These are phyloP conservation scores for Micractinium conductrix DNA, from an alignment of 139 green algal species.

Conservation along the genomic window DNA sequence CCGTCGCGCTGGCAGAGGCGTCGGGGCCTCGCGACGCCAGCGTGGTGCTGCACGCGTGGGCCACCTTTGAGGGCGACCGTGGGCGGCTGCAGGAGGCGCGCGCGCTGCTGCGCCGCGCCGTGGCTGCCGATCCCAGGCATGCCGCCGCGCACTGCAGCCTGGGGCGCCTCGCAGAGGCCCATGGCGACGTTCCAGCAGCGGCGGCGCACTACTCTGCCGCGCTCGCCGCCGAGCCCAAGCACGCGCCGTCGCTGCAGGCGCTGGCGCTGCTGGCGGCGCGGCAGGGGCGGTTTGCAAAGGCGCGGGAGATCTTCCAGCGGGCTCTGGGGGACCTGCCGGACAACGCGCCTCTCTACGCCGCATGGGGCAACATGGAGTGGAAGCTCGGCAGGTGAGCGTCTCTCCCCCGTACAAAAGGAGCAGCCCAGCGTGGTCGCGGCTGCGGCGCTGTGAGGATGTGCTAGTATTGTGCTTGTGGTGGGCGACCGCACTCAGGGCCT, in stretches of 20 bases:
- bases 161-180: constrained; percentile 5
- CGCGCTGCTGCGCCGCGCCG: constrained; percentile 49
- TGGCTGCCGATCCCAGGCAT: constrained; percentile 33
- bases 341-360: constrained; percentile 11
- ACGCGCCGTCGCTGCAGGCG: constrained; percentile 47
- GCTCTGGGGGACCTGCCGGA: constrained; percentile 14
- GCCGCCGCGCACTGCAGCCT: constrained; percentile 19
- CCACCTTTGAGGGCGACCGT: constrained; percentile 2
- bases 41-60: constrained; percentile 34
- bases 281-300: constrained; percentile 39
- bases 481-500: too few species aligned
- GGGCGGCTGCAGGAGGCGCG: constrained; percentile 33
- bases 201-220: neutral
- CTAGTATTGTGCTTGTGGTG: too few species aligned
- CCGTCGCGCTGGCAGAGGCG: neutral
- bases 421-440: too few species aligned
- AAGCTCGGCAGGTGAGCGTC: too few species aligned
- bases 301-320: constrained; percentile 47
- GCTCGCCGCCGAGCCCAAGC: neutral
- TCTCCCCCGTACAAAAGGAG: too few species aligned
- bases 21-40: neutral
- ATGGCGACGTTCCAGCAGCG: constrained; percentile 8
- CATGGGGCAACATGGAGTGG: constrained; percentile 58
- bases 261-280: constrained; percentile 59
- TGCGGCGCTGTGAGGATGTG: too few species aligned